Base-by-base conservation (phyloP, 345 rosid genomes). In the Dimocarpus longan region DNA sequence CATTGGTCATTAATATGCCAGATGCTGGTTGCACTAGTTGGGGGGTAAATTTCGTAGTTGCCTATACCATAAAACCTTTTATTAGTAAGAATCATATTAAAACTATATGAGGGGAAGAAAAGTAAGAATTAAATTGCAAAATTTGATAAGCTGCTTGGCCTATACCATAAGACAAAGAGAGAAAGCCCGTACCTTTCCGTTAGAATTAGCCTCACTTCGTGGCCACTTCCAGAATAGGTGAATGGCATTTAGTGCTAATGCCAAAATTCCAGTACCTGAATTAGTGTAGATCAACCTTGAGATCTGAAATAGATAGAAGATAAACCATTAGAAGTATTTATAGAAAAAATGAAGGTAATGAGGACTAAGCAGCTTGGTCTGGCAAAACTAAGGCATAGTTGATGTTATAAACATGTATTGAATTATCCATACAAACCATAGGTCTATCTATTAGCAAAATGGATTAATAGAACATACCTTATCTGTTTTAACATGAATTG, bases 221-320 rank as follows among this genome's bases (percentile, higher is more conserved):
- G 66, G 81, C 90, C 90, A 87, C 72, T 60, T 85, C 90, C 90
- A 87, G 19, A 79, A 73, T 21, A 83, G 72, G 82, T 81, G 84
- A 65, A 81, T 72, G 8, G 77, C 88, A 64, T 80, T 83, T 26
- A 42, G 69, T 56, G 90, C 81, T 68, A 85, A 76, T 69, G 86
- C 90, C 80, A 87, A 66, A 73, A 87, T 78, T 39, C 80, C 84
- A 76, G 24, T 81, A 64, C 88, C 88, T 6, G 88, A 78, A 80
- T 85, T 81, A 66, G 80, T 85, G 74, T 87, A 87, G 28, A 75
- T 68, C 77, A 87, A 78, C 84, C 84, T 83, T 68, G 76, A 52
- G 15, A 87, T 81, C 90, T 87, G 83, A 66, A 78, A 50, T 40
- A 42, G 54, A 60, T 11, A 70, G 19, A 73, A 39, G 9, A 74